Conservation (phyloP, 805 yeast species). For the Lipomyces starkeyi region DNA sequence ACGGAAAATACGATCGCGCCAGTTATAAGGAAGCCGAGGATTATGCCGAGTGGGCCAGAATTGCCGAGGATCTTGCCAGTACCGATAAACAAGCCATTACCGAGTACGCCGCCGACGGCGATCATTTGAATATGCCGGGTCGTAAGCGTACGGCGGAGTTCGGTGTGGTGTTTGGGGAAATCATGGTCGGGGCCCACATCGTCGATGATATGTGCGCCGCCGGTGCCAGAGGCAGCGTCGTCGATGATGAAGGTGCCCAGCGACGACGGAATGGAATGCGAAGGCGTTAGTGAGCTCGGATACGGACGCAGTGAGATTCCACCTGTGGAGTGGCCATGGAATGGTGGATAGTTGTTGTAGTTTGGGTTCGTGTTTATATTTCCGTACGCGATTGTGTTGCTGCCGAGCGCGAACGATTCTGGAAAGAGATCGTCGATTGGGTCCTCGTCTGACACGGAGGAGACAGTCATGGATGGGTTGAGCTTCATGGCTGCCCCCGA, state of each 20-base stretch:
- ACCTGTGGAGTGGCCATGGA: not conserved
- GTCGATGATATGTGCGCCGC: constrained; percentile 34
- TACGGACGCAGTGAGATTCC: constrained; percentile 11
- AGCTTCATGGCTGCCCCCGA: constrained; percentile 7
- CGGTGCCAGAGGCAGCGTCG: constrained; percentile 32
- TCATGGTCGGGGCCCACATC: constrained; percentile 8
- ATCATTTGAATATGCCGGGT: constrained; percentile 73
- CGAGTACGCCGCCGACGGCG: constrained; percentile 76
- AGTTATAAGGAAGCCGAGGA: constrained; percentile 46
- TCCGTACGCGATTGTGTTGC: constrained; percentile 6
- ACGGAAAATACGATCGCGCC: constrained; percentile 35
- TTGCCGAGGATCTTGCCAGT: constrained; percentile 61
- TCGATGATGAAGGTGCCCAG: constrained; percentile 33
- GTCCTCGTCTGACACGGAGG: constrained; percentile 19
- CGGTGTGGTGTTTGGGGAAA: constrained; percentile 24
- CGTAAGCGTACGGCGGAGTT: constrained; percentile 51
- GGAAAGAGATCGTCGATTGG: constrained; percentile 36
- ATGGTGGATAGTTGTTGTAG: not conserved
- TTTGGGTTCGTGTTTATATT: not conserved
- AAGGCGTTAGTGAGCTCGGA: constrained; percentile 12
- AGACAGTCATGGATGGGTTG: not conserved
- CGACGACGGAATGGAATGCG: constrained; percentile 29
- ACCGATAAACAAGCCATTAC: constrained; percentile 78
- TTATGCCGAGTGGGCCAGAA: constrained; percentile 53
- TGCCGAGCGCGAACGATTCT: constrained; percentile 17